These are phyloP conservation scores for Urostyla sp. DNA, from an alignment of 73 alveolate species.

Conservation along the genomic window DNA sequence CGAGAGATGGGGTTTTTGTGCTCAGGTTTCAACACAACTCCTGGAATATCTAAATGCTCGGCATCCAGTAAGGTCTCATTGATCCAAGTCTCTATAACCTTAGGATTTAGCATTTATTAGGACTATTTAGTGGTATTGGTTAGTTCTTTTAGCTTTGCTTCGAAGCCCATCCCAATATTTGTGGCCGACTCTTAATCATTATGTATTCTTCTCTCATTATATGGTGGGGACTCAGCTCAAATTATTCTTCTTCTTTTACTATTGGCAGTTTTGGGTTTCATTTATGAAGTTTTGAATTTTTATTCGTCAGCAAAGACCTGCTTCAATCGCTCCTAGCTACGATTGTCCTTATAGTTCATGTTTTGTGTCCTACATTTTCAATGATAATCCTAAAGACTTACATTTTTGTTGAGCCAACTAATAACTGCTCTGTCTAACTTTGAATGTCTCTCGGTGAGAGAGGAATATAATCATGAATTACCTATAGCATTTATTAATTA, in stretches of 20 bases:
- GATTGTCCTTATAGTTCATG: no score
- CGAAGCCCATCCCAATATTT: conserved; percentile 16
- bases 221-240: conserved; percentile 8
- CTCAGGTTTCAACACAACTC: conserved; percentile 58
- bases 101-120: conserved; percentile 31
- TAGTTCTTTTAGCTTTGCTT: conserved; percentile 31
- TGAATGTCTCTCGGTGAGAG: background rate
- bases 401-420: no score
- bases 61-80: conserved; percentile 72
- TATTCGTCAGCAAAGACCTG: no score
- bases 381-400: no score
- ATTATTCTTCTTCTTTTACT: background rate
- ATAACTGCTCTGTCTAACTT: no score
- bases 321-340: no score
- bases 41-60: conserved; percentile 71
- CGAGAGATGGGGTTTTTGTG: conserved; percentile 58
- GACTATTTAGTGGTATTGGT: conserved; percentile 32
- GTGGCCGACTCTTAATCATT: conserved; percentile 4
- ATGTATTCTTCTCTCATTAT: background rate
- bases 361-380: no score
- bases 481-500: background rate
- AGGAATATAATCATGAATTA: background rate
- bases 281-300: no score
- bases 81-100: conserved; percentile 71
- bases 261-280: no score